phyloP scores from a whole-genome alignment of 2,329 filamentous ascomycete species.

The Nothomitra cinnamomea region DNA sequence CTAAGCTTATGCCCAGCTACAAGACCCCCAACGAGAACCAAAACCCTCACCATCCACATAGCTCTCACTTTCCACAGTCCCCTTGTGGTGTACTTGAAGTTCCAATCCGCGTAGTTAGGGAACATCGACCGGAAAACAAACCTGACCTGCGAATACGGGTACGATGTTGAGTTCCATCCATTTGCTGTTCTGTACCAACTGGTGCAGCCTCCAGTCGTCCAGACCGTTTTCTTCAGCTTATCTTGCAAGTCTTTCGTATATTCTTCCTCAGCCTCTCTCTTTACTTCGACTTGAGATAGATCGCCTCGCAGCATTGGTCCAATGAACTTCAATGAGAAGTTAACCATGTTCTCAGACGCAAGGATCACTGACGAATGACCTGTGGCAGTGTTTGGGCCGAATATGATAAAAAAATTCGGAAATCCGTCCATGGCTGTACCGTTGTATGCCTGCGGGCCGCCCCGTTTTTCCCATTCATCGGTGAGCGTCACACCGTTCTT shows the following conservation, averaged over 20 bases:
- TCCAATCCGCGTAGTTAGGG: conserved; percentile 37
- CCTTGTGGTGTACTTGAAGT: conserved; percentile 31
- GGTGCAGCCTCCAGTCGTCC: conserved; percentile 26
- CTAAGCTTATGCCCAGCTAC: conserved; percentile 7
- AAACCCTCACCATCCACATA: conserved; percentile 10
- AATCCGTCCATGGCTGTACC: conserved; percentile 40
- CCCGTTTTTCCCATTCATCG: conserved; percentile 39
- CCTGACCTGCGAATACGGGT: conserved; percentile 33
- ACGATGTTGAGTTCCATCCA: conserved; percentile 33
- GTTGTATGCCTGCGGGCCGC: conserved; percentile 45
- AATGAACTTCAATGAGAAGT: conserved; percentile 42
- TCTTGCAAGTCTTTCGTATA: conserved; percentile 32
- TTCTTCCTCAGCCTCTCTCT: conserved; percentile 27
- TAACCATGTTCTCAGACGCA: conserved; percentile 42
- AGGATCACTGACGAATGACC: conserved; percentile 45
- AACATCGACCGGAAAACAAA: conserved; percentile 34
- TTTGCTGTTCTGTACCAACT: conserved; percentile 32
- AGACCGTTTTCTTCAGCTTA: conserved; percentile 29
- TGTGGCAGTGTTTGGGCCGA: conserved; percentile 45
- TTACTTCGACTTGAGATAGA: conserved; percentile 29
- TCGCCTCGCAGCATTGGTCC: conserved; percentile 32
- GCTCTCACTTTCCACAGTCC: conserved; percentile 22
- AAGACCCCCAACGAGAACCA: conserved; percentile 12
- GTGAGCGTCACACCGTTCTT: conserved; percentile 31
- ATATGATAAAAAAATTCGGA: conserved; percentile 47